These are phyloP conservation scores for Toxoplasma gondii DNA, from an alignment of 169 alveolate genomes.

Conservation along the genomic window DNA sequence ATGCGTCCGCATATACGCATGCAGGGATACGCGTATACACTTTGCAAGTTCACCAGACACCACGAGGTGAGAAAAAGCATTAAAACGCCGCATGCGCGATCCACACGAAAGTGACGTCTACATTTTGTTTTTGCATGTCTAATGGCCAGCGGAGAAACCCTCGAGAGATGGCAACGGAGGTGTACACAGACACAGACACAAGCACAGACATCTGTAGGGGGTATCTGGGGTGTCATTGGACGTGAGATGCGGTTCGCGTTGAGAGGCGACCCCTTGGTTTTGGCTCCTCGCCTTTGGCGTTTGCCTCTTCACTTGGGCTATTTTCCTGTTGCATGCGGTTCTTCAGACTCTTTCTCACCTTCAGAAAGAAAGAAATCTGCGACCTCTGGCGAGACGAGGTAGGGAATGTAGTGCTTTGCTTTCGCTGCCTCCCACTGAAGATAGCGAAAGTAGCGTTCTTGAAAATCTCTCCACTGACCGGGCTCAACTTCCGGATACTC, in stretches of 20 bases:
- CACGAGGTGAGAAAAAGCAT: too few relatives aligned
- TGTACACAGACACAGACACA: too few relatives aligned
- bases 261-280: not conserved
- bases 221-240: too few relatives aligned
- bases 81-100: too few relatives aligned
- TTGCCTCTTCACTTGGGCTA: not conserved
- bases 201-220: too few relatives aligned
- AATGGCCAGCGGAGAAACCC: too few relatives aligned
- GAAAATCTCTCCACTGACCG: not conserved
- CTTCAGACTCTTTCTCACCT: not conserved
- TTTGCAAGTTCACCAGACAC: too few relatives aligned
- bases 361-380: not conserved
- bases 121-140: too few relatives aligned
- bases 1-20: not conserved
- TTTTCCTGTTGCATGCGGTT: not conserved
- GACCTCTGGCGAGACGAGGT: not conserved
- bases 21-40: not conserved
- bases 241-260: not conserved
- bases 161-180: too few relatives aligned
- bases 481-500: not conserved
- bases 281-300: not conserved
- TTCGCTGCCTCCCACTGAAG: slow-evolving; percentile 24
- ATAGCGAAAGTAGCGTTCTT: not conserved
- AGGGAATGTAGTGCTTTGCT: not conserved
- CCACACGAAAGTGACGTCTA: too few relatives aligned